A percentile compares a stretch with the other conserved stretches of the same genome.
phyloP scores from a whole-genome alignment of 2,329 filamentous ascomycete species.

The Aspergillus chevalieri region DNA sequence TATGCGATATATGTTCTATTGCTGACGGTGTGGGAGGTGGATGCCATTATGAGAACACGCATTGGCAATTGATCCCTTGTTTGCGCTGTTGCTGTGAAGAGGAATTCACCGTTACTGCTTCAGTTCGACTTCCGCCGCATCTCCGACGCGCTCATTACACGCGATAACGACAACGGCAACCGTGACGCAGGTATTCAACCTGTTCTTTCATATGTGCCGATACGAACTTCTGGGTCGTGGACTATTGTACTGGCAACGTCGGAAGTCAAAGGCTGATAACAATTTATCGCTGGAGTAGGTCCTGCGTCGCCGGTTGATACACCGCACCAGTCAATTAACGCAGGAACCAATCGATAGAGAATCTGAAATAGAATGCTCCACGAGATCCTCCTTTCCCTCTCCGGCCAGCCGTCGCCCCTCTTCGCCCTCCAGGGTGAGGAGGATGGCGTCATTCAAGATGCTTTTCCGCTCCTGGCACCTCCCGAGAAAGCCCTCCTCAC shows the following conservation, averaged over 20 bases:
- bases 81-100: too few relatives aligned
- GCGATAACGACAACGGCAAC: background rate
- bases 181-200: constrained; percentile 3
- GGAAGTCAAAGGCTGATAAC: constrained; percentile 18
- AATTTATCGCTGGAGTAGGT: constrained; percentile 22
- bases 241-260: constrained; percentile 38
- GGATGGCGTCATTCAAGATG: constrained; percentile 45
- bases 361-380: constrained; percentile 68
- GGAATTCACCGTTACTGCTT: too few relatives aligned
- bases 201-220: constrained; percentile 37
- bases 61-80: too few relatives aligned
- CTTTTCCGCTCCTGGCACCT: constrained; percentile 57
- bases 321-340: too few relatives aligned
- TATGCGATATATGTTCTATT: background rate
- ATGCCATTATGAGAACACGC: too few relatives aligned
- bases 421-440: constrained; percentile 53
- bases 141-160: constrained; percentile 8
- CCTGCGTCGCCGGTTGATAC: background rate
- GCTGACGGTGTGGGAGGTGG: background rate
- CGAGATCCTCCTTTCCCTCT: constrained; percentile 94
- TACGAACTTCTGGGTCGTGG: constrained; percentile 40
- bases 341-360: constrained; percentile 10
- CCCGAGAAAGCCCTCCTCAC: constrained; percentile 77
- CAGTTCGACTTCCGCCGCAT: background rate
- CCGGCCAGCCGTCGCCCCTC: constrained; percentile 85